phyloP scores from a whole-genome alignment of 2,329 filamentous ascomycete species.

The Botryotinia narcissicola region DNA sequence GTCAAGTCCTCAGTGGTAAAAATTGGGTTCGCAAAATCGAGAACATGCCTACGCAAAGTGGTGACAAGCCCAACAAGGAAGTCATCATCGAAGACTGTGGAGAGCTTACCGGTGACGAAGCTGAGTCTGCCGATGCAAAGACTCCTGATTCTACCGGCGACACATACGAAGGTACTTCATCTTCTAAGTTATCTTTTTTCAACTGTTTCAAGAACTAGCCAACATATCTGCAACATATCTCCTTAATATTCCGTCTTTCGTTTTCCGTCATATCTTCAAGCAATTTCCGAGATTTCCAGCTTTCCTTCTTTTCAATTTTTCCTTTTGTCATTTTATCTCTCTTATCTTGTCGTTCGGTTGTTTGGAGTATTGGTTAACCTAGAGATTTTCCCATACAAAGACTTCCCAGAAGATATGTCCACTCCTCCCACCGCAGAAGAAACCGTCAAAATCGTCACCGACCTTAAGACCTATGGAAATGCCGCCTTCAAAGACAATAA shows the following conservation, averaged over 20 bases:
- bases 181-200: constrained; percentile 11
- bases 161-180: constrained; percentile 62
- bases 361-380: constrained; percentile 9
- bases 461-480: constrained; percentile 91
- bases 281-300: neutral
- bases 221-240: neutral
- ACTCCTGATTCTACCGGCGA: constrained; percentile 79
- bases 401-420: constrained; percentile 84
- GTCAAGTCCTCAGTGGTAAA: constrained; percentile 90
- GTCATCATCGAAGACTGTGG: constrained; percentile 80
- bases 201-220: constrained; percentile 12
- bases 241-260: neutral
- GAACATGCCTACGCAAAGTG: constrained; percentile 69
- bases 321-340: neutral
- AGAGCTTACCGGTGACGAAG: constrained; percentile 71
- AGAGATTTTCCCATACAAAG: constrained; percentile 39
- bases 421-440: constrained; percentile 60
- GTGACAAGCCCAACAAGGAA: constrained; percentile 75
- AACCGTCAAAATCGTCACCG: constrained; percentile 74
- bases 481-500: constrained; percentile 82
- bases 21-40: constrained; percentile 87
- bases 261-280: neutral
- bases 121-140: constrained; percentile 65
- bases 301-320: neutral
- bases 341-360: neutral